Conservation (phyloP, 371 early-diverging fungal genomes). For the Apophysomyces elegans region DNA sequence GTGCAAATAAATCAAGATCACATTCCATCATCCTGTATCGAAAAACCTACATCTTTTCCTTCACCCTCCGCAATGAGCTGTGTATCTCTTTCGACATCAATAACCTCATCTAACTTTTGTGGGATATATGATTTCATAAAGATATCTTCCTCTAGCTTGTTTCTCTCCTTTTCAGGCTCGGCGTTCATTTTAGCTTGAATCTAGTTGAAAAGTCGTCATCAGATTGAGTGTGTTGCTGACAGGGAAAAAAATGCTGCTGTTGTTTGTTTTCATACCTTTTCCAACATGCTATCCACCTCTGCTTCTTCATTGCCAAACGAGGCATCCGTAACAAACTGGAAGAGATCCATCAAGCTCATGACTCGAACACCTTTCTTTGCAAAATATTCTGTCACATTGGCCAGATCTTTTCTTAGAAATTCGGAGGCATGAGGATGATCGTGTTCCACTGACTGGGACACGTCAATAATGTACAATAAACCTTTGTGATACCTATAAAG, state of each 20-base stretch:
- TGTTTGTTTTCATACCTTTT: conserved; percentile 41
- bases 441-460: conserved; percentile 99
- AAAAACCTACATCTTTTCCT: conserved; percentile 62
- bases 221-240: not conserved
- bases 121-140: conserved; percentile 94
- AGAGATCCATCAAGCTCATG: conserved; percentile 86
- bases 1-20: not conserved
- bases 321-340: conserved; percentile 86
- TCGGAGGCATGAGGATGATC: conserved; percentile 99
- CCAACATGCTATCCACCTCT: conserved; percentile 70
- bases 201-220: conserved; percentile 15
- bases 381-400: conserved; percentile 97
- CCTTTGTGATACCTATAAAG: conserved; percentile 74
- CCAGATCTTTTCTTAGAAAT: conserved; percentile 96
- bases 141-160: conserved; percentile 84
- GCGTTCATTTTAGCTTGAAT: conserved; percentile 44
- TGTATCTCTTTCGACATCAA: conserved; percentile 88
- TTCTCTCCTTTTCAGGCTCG: conserved; percentile 37
- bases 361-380: conserved; percentile 78
- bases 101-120: conserved; percentile 89
- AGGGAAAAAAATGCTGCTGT: not conserved
- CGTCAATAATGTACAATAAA: conserved; percentile 95
- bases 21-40: not conserved
- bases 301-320: conserved; percentile 63
- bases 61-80: conserved; percentile 74